phyloP scores from a whole-genome alignment of 1,284 basidiomycete genomes.

The Melampsora americana region DNA sequence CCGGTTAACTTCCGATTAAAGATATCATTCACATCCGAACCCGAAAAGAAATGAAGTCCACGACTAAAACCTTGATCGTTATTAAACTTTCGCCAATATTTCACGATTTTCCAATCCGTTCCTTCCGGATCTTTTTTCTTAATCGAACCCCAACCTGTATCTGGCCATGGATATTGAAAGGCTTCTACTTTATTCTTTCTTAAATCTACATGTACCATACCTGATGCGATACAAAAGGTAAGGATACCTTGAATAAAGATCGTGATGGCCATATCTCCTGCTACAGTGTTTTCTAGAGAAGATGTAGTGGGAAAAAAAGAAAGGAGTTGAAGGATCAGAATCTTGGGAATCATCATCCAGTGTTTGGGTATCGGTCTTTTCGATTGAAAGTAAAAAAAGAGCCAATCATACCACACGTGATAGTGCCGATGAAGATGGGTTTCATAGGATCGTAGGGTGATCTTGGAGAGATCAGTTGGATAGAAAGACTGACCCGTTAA shows the following conservation, averaged over 20 bases:
- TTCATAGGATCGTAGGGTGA: no score
- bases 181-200: slow-evolving; percentile 47
- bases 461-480: background rate
- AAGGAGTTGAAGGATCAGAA: no score
- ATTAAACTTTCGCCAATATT: slow-evolving; percentile 47
- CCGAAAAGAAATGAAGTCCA: slow-evolving; percentile 51
- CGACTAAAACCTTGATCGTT: slow-evolving; percentile 47
- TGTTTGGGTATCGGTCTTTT: no score
- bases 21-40: slow-evolving; percentile 54
- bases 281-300: slow-evolving; percentile 42
- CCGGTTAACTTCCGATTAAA: slow-evolving; percentile 48
- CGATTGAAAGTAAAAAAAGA: no score
- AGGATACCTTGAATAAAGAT: slow-evolving; percentile 51
- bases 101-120: slow-evolving; percentile 36
- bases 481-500: slow-evolving; percentile 11
- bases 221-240: slow-evolving; percentile 49
- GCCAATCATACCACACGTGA: background rate
- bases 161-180: slow-evolving; percentile 49
- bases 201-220: slow-evolving; percentile 50
- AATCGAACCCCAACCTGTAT: slow-evolving; percentile 46
- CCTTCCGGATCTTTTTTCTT: slow-evolving; percentile 44
- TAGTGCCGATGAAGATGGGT: background rate
- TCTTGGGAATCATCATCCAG: no score
- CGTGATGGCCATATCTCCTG: slow-evolving; percentile 49
- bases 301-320: no score